Evolutionary conservation across 768 basidiomycete species (phyloP), one percentile per base, ranked within the genome.

Genomic region (Boletus patriciae): DNA sequence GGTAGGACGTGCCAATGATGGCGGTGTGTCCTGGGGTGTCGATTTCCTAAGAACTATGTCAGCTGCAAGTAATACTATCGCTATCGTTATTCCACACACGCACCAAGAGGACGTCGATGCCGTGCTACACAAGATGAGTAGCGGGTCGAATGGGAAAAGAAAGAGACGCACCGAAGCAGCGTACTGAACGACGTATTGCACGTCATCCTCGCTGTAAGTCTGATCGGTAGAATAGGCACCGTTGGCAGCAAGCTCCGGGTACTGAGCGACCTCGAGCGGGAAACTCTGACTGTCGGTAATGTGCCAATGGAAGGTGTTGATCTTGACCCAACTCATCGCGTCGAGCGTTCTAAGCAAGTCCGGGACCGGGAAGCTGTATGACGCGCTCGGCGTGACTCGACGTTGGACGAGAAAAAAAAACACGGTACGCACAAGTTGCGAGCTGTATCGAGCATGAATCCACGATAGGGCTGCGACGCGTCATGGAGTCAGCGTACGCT

Each of bases 11-110:
- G 3, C 78, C 78, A 38, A 94, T 86, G 31, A 78, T 72, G 1
- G 86, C 77, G 3, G 90, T 90, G 70, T 94, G 93, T 0, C 92
- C 92, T 1, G 92, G 92, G 3, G 82, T 88, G 66, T 93, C 93
- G 50, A 94, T 81, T 76, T 93, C 92, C 83, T 86, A 51, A n/a
- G 15, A 25, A 31, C 6, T 10, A 37, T 4, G 37, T 57, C 34
- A 60, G 21, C 13, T 9, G 2, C 5, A 8, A n/a, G n/a, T n/a
- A n/a, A 33, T 11, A 23, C 3, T 0, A 34, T 19, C 3, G 0
- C 12, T 3, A 27, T 23, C 3, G 0, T 12, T 4, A 19, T 40
- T 3, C 15, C 6, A 19, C 10, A n/a, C 36, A 58, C 69, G 12
- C 36, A 81, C 80, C 61, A 85, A 36, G 23, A 91, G 63, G 4